Percentiles rank a stretch among this genome's conserved stretches.
Evolutionary conservation across 495 filamentous ascomycete species (phyloP).

Genomic region (Apodospora peruviana): DNA sequence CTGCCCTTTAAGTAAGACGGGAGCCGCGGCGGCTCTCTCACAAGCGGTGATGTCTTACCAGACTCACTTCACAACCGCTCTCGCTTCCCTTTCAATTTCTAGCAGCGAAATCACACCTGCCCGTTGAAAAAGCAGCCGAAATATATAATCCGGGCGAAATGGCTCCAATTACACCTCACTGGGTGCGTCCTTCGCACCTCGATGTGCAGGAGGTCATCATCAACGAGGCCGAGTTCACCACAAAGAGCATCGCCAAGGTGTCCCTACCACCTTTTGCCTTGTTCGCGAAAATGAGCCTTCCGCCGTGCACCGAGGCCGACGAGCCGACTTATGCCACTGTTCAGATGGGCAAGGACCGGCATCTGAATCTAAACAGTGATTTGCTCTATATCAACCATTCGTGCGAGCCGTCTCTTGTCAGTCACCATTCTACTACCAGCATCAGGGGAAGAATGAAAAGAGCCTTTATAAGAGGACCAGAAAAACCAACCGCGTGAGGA

Average conservation of each 20-base stretch:
- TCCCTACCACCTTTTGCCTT: slow-evolving; percentile 55
- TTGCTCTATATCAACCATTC: slow-evolving; percentile 72
- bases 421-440: slow-evolving; percentile 7
- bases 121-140: too few relatives aligned
- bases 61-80: too few relatives aligned
- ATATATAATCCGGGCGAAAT: too few relatives aligned
- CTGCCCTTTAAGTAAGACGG: too few relatives aligned
- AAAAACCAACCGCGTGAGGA: neutral
- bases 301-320: slow-evolving; percentile 48
- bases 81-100: too few relatives aligned
- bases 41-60: too few relatives aligned
- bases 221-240: slow-evolving; percentile 48
- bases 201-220: slow-evolving; percentile 46
- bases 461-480: too few relatives aligned
- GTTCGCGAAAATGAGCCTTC: slow-evolving; percentile 49
- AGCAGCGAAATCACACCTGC: too few relatives aligned
- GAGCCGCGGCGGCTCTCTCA: too few relatives aligned
- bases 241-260: slow-evolving; percentile 56
- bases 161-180: slow-evolving; percentile 45
- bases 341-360: slow-evolving; percentile 53
- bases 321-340: slow-evolving; percentile 64
- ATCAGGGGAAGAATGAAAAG: too few relatives aligned
- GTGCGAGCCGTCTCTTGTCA: slow-evolving; percentile 59
- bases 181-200: slow-evolving; percentile 49
- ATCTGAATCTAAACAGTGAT: slow-evolving; percentile 72